Base-by-base conservation (phyloP, 805 yeast species). In the Cyberlindnera subsufficiens region DNA sequence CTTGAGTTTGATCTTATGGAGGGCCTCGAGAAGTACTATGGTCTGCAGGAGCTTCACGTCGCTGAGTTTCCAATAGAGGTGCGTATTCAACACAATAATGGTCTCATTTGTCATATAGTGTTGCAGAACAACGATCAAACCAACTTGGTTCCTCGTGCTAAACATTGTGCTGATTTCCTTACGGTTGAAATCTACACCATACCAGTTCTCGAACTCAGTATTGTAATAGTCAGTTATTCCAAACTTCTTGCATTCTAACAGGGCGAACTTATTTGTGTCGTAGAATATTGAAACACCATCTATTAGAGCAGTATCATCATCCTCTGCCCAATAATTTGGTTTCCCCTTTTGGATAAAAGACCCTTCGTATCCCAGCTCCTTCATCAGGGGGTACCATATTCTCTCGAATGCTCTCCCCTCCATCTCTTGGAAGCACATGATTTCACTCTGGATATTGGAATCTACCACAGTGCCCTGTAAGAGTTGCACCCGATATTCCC, bases 271-370 rank as follows among this genome's bases (percentile, higher is more conserved):
- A 15, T 63, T 57, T n/a, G 54, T 49, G 46, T 78, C 75, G 42
- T 71, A 71, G 51, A 77, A 77, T 3, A 79, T 65, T 0, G 80
- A 73, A 9, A 78, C 81, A 8, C 86, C 85, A 56, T 80, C 86
- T 68, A 79, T 70, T 9, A 49, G 32, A 3, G 32, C 42, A 51
- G 66, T 68, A 35, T 68, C 69, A 4, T 60, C 50, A 4, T 67
- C 63, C 38, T 64, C 63, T 15, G 63, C 60, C 85, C 85, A 79
- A 52, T 78, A 78, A 3, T 45, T 49, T 0, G 85, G 82, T 15
- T 66, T 67, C 5, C 72, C 68, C 55, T 80, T 80, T 35, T 68
- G 64, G 18, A 71, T 67, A 51, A 69, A 78, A 10, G 65, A 52
- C 3, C 80, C 71, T 2, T 67, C 69, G 53, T 69, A 79, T n/a